Conservation (phyloP, 116 monocot genomes). For the Papilionanthe hybrid region DNA sequence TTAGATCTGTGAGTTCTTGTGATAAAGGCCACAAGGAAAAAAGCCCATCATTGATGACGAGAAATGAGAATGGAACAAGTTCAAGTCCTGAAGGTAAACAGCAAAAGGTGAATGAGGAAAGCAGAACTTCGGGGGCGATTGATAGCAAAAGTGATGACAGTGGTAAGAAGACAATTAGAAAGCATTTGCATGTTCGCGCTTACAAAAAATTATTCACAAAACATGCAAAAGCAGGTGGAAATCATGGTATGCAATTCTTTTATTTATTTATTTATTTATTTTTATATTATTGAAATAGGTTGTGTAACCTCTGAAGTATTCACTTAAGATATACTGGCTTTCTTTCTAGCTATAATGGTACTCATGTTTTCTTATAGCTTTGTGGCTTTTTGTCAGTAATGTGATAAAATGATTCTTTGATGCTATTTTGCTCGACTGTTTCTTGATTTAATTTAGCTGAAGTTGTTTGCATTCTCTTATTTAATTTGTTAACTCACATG, state of each 20-base stretch:
- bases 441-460: not conserved
- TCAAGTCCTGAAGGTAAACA: not conserved
- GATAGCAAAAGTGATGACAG: not conserved
- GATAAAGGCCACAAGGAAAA: not conserved
- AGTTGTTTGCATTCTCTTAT: not conserved
- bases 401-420: not conserved
- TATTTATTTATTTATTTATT: not conserved
- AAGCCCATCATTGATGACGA: not conserved
- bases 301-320: not conserved
- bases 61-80: not conserved
- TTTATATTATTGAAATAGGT: conserved; percentile 3
- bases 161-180: conserved; percentile 1
- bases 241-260: conserved; percentile 4
- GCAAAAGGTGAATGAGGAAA: not conserved
- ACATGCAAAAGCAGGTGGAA: not conserved
- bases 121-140: not conserved
- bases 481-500: not conserved
- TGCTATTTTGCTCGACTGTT: not conserved
- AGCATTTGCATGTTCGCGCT: not conserved
- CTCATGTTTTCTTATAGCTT: not conserved
- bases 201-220: conserved; percentile 6
- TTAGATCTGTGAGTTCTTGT: not conserved
- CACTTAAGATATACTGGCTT: not conserved
- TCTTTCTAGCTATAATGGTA: not conserved
- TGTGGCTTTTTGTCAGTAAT: not conserved